A percentile compares a stretch with the other conserved stretches of the same genome.
Conservation (phyloP, 306 rosid genomes). For the Trifolium subterraneum region DNA sequence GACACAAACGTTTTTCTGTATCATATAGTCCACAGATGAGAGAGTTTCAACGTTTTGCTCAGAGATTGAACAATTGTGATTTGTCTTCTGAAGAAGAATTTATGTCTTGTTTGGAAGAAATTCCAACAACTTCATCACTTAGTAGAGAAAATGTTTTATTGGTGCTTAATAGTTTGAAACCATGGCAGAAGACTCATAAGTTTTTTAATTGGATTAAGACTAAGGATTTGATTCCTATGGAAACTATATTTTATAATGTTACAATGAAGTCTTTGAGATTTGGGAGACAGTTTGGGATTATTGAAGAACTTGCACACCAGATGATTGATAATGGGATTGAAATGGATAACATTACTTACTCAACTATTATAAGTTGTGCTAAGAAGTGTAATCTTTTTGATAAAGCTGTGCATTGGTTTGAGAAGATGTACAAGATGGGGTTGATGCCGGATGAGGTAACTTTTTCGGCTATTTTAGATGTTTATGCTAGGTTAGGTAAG, state of each 20-base stretch:
- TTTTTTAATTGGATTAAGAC: constrained; percentile 82
- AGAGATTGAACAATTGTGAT: constrained; percentile 60
- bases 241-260: constrained; percentile 91
- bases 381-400: constrained; percentile 67
- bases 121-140: constrained; percentile 66
- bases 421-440: constrained; percentile 90
- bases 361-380: constrained; percentile 86
- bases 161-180: constrained; percentile 83
- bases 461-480: constrained; percentile 86
- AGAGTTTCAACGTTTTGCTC: constrained; percentile 66
- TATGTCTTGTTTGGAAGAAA: constrained; percentile 57
- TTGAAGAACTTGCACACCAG: constrained; percentile 86
- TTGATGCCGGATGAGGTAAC: constrained; percentile 98
- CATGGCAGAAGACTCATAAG: constrained; percentile 74
- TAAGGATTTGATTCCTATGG: constrained; percentile 76
- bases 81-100: constrained; percentile 64
- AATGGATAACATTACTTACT: constrained; percentile 86
- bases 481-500: constrained; percentile 82
- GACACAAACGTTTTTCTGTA: constrained; percentile 69
- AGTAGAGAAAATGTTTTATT: constrained; percentile 72
- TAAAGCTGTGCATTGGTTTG: constrained; percentile 94
- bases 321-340: constrained; percentile 66
- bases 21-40: constrained; percentile 64
- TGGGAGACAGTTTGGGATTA: constrained; percentile 82
- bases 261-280: constrained; percentile 92